These are phyloP conservation scores for Xylaria sp. DNA, from an alignment of 495 filamentous ascomycete genomes.

Conservation along the genomic window DNA sequence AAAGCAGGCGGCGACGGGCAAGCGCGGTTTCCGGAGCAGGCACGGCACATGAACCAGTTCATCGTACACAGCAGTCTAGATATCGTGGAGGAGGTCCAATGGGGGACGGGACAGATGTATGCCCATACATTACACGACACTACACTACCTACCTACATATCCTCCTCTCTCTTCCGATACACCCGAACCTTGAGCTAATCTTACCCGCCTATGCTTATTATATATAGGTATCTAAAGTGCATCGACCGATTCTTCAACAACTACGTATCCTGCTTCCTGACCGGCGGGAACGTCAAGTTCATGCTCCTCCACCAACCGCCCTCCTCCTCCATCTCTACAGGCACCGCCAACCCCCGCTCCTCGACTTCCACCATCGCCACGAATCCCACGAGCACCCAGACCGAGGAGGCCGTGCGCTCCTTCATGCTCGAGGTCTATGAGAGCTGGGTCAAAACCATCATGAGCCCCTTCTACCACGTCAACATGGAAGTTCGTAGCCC, in stretches of 20 bases:
- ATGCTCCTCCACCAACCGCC: constrained; percentile 84
- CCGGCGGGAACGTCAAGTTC: constrained; percentile 82
- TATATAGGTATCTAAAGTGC: constrained; percentile 85
- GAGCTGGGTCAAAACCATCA: constrained; percentile 92
- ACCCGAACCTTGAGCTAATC: no score
- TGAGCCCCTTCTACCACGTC: constrained; percentile 91
- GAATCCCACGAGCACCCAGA: constrained; percentile 84
- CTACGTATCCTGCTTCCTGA: constrained; percentile 91
- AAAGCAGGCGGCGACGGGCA: constrained; percentile 93
- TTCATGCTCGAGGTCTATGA: constrained; percentile 97
- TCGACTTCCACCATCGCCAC: constrained; percentile 71
- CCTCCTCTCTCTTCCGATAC: constrained; percentile 15
- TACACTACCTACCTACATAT: not conserved
- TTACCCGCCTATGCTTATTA: no score
- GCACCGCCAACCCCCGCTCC: constrained; percentile 44
- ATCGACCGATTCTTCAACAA: constrained; percentile 92
- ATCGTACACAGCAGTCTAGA: constrained; percentile 91
- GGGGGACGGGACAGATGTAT: constrained; percentile 81
- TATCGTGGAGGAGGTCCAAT: constrained; percentile 94
- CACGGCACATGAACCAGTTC: constrained; percentile 95
- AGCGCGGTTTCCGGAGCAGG: constrained; percentile 82
- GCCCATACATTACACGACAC: no score
- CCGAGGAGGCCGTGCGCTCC: constrained; percentile 90
- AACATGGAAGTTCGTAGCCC: constrained; percentile 85
- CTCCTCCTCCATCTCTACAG: constrained; percentile 43